phyloP scores from a whole-genome alignment of 768 basidiomycete genomes.

The Russula sp. region DNA sequence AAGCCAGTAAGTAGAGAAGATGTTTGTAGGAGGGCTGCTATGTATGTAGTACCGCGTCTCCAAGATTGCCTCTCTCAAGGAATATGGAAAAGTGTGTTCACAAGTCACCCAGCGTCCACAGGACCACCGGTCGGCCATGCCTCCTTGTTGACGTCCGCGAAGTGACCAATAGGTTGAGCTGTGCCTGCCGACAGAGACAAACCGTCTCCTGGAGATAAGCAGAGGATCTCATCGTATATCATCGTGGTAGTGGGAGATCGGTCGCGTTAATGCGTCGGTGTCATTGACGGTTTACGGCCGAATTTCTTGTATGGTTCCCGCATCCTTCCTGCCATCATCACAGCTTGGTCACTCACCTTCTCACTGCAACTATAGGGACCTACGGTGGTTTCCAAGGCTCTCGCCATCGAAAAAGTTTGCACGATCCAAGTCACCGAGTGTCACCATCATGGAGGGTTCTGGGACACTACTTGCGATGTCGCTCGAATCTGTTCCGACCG shows the following conservation, averaged over 20 bases:
- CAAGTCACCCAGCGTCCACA: neutral
- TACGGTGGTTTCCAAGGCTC: neutral
- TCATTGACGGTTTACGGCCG: neutral
- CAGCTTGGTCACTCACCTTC: neutral
- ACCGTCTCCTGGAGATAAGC: neutral
- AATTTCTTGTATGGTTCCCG: conserved; percentile 10
- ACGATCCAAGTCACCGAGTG: conserved; percentile 9
- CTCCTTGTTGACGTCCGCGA: neutral
- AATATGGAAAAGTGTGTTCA: neutral
- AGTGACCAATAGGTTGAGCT: neutral
- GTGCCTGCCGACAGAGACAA: neutral
- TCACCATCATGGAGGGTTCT: neutral
- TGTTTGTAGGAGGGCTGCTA: neutral
- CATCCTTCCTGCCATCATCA: neutral
- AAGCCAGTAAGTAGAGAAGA: neutral
- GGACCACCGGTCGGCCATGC: neutral
- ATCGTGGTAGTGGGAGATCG: neutral
- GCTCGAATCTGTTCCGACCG: conserved; percentile 1
- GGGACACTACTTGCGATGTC: neutral
- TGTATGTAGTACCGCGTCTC: neutral
- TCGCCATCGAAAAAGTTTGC: conserved; percentile 8
- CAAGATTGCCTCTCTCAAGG: neutral
- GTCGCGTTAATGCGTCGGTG: neutral
- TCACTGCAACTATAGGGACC: neutral
- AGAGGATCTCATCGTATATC: neutral